These are phyloP conservation scores for Acanthamoeba lenticulata DNA, from an alignment of 208 protist genomes.

Conservation along the genomic window DNA sequence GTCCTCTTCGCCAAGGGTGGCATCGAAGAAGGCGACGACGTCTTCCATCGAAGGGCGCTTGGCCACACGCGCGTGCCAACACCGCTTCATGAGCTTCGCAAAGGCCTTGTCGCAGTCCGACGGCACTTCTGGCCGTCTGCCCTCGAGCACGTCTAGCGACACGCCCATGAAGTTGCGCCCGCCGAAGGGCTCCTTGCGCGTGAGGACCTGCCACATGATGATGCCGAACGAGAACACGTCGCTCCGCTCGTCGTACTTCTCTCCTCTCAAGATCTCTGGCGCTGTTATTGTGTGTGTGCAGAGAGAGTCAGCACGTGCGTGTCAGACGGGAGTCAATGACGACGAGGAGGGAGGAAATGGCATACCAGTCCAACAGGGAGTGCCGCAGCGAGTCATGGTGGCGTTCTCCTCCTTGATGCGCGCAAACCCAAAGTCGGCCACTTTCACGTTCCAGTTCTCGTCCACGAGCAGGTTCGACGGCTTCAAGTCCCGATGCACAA, in stretches of 20 bases:
- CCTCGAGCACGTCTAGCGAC: neutral
- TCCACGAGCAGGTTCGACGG: slow-evolving; percentile 79
- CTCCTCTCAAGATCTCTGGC: neutral
- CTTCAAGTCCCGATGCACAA: slow-evolving; percentile 83
- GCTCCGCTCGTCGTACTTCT: neutral
- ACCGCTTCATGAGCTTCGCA: slow-evolving; percentile 29
- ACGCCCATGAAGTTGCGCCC: slow-evolving; percentile 31
- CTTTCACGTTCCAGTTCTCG: slow-evolving; percentile 80
- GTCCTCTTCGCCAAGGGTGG: neutral
- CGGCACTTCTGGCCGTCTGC: neutral
- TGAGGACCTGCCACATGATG: neutral
- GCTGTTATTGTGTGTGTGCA: neutral
- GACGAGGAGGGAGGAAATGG: neutral
- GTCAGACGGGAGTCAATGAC: neutral
- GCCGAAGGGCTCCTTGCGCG: neutral
- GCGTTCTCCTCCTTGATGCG: slow-evolving; percentile 59
- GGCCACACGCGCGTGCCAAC: neutral
- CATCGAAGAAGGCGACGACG: slow-evolving; percentile 36
- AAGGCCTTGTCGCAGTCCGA: neutral
- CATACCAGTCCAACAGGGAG: slow-evolving; percentile 34
- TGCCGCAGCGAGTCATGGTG: slow-evolving; percentile 51
- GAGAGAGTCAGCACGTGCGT: no score
- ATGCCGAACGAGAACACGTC: slow-evolving; percentile 11
- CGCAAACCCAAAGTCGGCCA: slow-evolving; percentile 56
- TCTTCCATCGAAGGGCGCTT: slow-evolving; percentile 46